Evolutionary conservation across 2,329 filamentous ascomycete species (phyloP).

Genomic region (Apiospora aurea): DNA sequence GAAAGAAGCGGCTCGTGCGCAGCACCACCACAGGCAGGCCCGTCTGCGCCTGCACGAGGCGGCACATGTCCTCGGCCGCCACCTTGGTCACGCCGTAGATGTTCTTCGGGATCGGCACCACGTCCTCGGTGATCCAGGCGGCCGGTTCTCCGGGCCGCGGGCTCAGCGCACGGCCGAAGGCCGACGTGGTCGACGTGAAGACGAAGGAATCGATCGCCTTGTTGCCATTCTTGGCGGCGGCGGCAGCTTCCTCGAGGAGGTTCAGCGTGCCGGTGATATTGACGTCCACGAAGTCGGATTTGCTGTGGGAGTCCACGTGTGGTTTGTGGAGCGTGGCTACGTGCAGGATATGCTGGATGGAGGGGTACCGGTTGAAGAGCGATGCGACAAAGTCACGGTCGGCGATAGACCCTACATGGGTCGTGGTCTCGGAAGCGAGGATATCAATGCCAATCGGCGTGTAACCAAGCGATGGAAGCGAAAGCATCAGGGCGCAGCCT

Average conservation of each 20-base stretch:
- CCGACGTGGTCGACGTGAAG: slow-evolving; percentile 55
- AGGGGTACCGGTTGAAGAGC: slow-evolving; percentile 40
- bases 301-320: slow-evolving; percentile 53
- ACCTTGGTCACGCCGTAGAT: slow-evolving; percentile 58
- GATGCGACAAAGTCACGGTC: slow-evolving; percentile 44
- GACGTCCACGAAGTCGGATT: slow-evolving; percentile 51
- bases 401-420: slow-evolving; percentile 45
- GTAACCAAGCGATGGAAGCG: slow-evolving; percentile 48
- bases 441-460: slow-evolving; percentile 53
- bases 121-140: slow-evolving; percentile 52
- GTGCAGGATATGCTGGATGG: slow-evolving; percentile 52
- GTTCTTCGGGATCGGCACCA: slow-evolving; percentile 52
- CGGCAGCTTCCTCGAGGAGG: slow-evolving; percentile 49
- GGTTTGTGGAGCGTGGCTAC: slow-evolving; percentile 56
- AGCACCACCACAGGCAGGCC: slow-evolving; percentile 51
- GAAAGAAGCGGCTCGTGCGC: slow-evolving; percentile 57
- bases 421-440: slow-evolving; percentile 46
- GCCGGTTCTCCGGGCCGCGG: slow-evolving; percentile 46
- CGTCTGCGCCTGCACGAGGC: slow-evolving; percentile 48
- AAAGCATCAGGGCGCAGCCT: slow-evolving; percentile 53
- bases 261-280: slow-evolving; percentile 53
- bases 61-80: slow-evolving; percentile 56
- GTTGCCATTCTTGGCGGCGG: slow-evolving; percentile 23
- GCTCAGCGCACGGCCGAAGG: slow-evolving; percentile 50
- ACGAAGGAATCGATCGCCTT: slow-evolving; percentile 47